A percentile compares a stretch with the other conserved stretches of the same genome.
Evolutionary conservation across 2,329 filamentous ascomycete genomes (phyloP).

Genomic region (Claviceps sp.): DNA sequence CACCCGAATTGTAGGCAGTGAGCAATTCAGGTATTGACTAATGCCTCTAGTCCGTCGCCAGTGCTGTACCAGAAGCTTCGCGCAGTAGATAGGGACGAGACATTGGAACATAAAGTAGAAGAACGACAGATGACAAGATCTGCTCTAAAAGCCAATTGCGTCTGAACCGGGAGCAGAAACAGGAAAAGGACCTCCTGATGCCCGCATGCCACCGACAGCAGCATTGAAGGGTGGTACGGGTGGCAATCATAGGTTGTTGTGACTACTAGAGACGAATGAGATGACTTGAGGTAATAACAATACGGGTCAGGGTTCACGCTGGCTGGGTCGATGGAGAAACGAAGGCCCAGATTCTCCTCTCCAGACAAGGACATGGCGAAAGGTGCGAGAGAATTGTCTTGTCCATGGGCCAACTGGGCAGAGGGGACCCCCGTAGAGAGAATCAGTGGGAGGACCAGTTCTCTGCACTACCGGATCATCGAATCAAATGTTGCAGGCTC

Average conservation of each 20-base stretch:
- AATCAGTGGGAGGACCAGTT: background rate
- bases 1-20: background rate
- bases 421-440: background rate
- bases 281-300: background rate
- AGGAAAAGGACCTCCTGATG: background rate
- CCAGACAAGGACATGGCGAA: background rate
- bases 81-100: background rate
- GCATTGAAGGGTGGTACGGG: background rate
- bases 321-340: background rate
- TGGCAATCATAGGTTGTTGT: constrained; percentile 5
- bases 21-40: background rate
- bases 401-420: background rate
- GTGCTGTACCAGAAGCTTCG: background rate
- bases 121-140: background rate
- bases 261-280: constrained; percentile 5
- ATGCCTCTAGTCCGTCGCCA: background rate
- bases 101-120: background rate
- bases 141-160: background rate
- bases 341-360: background rate
- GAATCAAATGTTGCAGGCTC: constrained; percentile 1
- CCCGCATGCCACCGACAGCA: background rate
- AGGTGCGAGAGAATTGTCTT: background rate
- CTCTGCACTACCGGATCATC: background rate
- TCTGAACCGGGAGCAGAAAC: background rate
- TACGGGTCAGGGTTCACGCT: constrained; percentile 5